A percentile compares a stretch with the other conserved stretches of the same genome.
phyloP scores from a whole-genome alignment of 192 early-diverging fungal genomes.

The Coemansia sp. region DNA sequence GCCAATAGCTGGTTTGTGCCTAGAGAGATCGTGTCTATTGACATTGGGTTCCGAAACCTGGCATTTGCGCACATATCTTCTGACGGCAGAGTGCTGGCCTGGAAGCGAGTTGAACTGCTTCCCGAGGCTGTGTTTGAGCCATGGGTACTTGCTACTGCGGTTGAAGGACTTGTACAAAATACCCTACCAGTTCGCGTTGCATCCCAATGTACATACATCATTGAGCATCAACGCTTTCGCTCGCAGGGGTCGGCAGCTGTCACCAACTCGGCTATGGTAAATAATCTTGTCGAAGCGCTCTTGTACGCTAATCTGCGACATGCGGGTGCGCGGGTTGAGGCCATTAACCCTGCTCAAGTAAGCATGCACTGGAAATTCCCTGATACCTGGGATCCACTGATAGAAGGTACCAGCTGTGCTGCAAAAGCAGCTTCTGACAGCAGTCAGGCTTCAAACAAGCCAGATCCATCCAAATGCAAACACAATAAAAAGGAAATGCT shows the following conservation, averaged over 20 bases:
- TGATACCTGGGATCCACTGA: conserved; percentile 4
- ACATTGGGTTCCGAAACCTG: conserved; percentile 54
- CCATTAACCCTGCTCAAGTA: conserved; percentile 39
- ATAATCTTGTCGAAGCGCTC: conserved; percentile 52
- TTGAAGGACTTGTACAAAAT: conserved; percentile 35
- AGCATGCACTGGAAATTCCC: conserved; percentile 34
- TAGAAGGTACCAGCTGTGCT: background rate
- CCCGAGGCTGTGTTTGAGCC: conserved; percentile 45
- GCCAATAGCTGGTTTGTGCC: conserved; percentile 26
- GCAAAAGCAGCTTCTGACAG: background rate
- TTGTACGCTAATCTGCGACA: conserved; percentile 48
- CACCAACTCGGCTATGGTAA: conserved; percentile 53
- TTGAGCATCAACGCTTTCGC: conserved; percentile 55
- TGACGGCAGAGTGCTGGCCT: conserved; percentile 31
- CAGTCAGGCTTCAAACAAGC: too few species aligned
- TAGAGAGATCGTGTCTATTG: conserved; percentile 49
- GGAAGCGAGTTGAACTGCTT: conserved; percentile 46
- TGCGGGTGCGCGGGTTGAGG: conserved; percentile 27
- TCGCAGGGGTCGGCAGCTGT: conserved; percentile 51
- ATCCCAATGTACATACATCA: conserved; percentile 35
- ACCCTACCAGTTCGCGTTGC: conserved; percentile 27
- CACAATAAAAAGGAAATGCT: background rate
- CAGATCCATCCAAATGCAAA: too few species aligned
- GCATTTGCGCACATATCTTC: conserved; percentile 47
- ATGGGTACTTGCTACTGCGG: conserved; percentile 39